Evolutionary conservation across 257 asterid genomes (phyloP).

Genomic region (Nicotiana attenuata): DNA sequence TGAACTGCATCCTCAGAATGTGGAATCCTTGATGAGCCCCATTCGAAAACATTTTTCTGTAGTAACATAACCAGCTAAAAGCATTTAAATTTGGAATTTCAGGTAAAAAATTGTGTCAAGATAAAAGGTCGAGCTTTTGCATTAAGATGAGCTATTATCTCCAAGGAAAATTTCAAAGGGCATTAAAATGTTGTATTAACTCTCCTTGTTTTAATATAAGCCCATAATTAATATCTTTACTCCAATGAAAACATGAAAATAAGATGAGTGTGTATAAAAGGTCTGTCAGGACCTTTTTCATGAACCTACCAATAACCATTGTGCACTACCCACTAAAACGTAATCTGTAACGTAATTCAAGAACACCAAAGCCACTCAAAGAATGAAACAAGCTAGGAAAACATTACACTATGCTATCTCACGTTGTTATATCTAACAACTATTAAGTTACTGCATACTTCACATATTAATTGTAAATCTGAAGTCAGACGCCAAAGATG

Average conservation of each 20-base stretch:
- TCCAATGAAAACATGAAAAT: too few species aligned
- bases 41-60: slow-evolving; percentile 95
- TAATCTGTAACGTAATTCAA: too few species aligned
- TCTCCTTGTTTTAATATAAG: too few species aligned
- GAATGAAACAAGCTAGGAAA: too few species aligned
- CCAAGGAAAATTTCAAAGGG: background rate
- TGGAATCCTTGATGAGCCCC: slow-evolving; percentile 83
- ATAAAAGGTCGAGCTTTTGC: background rate
- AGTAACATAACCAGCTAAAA: background rate
- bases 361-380: too few species aligned
- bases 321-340: too few species aligned
- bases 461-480: background rate
- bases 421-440: background rate
- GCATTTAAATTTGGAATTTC: background rate
- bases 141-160: background rate
- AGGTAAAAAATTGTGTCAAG: background rate
- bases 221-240: too few species aligned
- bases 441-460: background rate
- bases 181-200: too few species aligned
- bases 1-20: slow-evolving; percentile 93
- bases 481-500: background rate
- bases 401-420: background rate
- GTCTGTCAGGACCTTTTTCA: too few species aligned
- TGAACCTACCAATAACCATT: too few species aligned
- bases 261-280: too few species aligned